Evolutionary conservation across 805 yeast species (phyloP).

Genomic region (Cyberlindnera lachancei): DNA sequence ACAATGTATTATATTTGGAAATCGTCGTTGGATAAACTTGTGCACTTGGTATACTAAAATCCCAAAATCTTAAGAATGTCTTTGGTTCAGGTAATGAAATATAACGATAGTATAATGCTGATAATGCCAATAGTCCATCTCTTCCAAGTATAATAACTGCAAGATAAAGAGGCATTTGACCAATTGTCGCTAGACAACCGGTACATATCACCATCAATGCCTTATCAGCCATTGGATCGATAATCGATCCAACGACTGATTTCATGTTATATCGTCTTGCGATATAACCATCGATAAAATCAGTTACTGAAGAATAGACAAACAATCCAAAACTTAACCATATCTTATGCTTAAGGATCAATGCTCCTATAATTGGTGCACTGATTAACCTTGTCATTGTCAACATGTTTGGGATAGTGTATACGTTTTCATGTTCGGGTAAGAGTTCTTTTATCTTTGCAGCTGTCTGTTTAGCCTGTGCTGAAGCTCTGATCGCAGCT

Average conservation of each 20-base stretch:
- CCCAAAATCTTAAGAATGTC: conserved; percentile 66
- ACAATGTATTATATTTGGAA: conserved; percentile 82
- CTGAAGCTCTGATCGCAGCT: no score
- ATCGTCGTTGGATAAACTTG: conserved; percentile 82
- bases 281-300: conserved; percentile 83
- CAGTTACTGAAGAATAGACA: conserved; percentile 83
- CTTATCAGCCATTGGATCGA: conserved; percentile 96
- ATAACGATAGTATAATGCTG: conserved; percentile 69
- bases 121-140: conserved; percentile 63
- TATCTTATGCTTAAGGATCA: conserved; percentile 57
- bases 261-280: conserved; percentile 75
- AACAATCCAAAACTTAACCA: conserved; percentile 65
- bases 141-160: conserved; percentile 76
- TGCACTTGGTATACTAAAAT: conserved; percentile 72
- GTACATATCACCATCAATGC: conserved; percentile 83
- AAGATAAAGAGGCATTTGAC: conserved; percentile 61
- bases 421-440: conserved; percentile 49
- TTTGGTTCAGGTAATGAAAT: conserved; percentile 68
- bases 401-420: conserved; percentile 80
- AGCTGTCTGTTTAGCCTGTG: conserved; percentile 9
- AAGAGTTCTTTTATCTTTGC: conserved; percentile 12
- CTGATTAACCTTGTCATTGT: conserved; percentile 74
- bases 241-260: conserved; percentile 79
- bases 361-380: conserved; percentile 81
- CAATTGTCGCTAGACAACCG: conserved; percentile 58